Evolutionary conservation across 148 eudicot species (phyloP).

Genomic region (Chenopodium quinoa): DNA sequence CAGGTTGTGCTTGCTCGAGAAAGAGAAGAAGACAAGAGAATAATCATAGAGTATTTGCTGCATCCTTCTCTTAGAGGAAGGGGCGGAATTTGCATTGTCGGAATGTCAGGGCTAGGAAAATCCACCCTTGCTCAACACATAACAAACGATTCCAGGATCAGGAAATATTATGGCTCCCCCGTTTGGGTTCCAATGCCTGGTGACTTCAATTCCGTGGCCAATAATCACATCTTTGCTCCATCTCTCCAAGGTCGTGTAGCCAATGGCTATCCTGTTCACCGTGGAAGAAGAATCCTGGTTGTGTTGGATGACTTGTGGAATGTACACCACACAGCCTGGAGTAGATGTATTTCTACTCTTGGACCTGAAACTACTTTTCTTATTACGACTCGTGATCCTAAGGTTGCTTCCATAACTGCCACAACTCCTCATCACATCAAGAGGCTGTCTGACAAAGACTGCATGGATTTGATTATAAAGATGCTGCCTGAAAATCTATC

Average conservation of each 20-base stretch:
- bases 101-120: constrained; percentile 21
- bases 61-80: not conserved
- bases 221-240: not conserved
- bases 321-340: not conserved
- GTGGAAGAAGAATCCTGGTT: not conserved
- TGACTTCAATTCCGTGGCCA: not conserved
- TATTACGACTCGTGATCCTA: constrained; percentile 21
- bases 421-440: not conserved
- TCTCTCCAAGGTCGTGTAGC: not conserved
- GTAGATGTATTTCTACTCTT: not conserved
- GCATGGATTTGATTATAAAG: not conserved
- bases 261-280: constrained; percentile 4
- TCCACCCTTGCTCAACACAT: constrained; percentile 13
- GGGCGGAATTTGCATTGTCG: not conserved
- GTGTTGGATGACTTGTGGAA: constrained; percentile 22
- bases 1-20: not conserved
- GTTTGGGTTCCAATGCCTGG: constrained; percentile 1
- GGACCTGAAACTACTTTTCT: not conserved
- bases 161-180: not conserved
- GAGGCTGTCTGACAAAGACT: constrained; percentile 1
- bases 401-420: not conserved
- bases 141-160: not conserved
- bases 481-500: not conserved
- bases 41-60: not conserved
- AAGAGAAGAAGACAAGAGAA: not conserved